phyloP scores from a whole-genome alignment of 352 stramenopile genomes.

The Nothophytophthora sp. region DNA sequence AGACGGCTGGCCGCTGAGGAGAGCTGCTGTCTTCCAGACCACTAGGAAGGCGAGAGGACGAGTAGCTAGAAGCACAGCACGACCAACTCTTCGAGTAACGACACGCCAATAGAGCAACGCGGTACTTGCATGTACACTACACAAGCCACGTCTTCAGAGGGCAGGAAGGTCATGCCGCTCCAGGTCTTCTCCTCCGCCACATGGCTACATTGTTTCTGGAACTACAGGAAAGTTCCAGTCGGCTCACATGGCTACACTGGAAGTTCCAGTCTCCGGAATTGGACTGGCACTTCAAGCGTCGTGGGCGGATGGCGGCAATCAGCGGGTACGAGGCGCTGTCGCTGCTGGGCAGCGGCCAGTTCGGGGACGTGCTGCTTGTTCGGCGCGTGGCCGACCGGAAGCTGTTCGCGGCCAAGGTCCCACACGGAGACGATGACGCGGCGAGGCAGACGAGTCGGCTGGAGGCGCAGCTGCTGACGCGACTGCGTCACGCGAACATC shows the following conservation, averaged over 20 bases:
- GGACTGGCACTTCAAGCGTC: constrained; percentile 4
- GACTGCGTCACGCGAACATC: constrained; percentile 65
- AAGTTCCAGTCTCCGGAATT: too few species aligned
- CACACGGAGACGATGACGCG: constrained; percentile 15
- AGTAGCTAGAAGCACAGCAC: too few species aligned
- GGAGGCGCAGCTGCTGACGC: constrained; percentile 54
- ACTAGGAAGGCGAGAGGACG: constrained; percentile 5
- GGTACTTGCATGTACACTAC: constrained; percentile 42
- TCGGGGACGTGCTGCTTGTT: constrained; percentile 58
- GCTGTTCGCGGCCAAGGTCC: constrained; percentile 59
- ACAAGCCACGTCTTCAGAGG: too few species aligned
- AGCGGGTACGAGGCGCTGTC: constrained; percentile 46
- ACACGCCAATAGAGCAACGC: constrained; percentile 38
- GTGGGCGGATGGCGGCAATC: too few species aligned
- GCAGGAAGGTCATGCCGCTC: too few species aligned
- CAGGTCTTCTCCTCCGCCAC: too few species aligned
- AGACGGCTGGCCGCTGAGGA: constrained; percentile 27
- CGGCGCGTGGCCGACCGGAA: constrained; percentile 25
- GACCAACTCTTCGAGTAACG: constrained; percentile 14
- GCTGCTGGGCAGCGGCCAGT: constrained; percentile 60
- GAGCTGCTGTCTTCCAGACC: constrained; percentile 9
- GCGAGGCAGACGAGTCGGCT: constrained; percentile 9
- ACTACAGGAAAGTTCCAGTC: too few species aligned
- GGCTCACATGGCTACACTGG: too few species aligned
- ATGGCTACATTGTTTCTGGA: too few species aligned